phyloP scores from a whole-genome alignment of 2,329 filamentous ascomycete species.

The Aspergillus sp. region DNA sequence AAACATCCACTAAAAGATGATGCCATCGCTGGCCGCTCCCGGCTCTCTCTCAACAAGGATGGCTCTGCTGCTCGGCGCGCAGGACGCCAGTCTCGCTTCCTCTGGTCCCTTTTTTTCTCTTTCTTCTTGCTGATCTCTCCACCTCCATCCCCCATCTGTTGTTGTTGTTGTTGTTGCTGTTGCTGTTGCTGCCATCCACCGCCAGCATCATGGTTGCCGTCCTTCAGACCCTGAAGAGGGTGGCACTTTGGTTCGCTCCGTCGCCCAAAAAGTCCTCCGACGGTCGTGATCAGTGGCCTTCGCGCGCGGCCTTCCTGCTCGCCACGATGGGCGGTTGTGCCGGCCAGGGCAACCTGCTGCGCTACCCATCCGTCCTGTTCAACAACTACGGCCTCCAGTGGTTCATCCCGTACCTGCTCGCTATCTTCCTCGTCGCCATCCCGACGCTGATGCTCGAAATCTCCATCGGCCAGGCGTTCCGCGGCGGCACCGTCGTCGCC shows the following conservation, averaged over 20 bases:
- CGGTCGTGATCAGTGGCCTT: constrained; percentile 47
- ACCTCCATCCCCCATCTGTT: too few relatives aligned
- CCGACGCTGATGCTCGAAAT: constrained; percentile 49
- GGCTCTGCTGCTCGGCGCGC: too few relatives aligned
- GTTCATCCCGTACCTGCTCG: constrained; percentile 51
- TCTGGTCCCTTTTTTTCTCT: too few relatives aligned
- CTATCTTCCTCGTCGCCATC: constrained; percentile 48
- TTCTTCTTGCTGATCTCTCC: too few relatives aligned
- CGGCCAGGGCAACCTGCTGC: constrained; percentile 49
- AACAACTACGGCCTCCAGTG: constrained; percentile 53
- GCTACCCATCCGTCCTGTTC: constrained; percentile 51
- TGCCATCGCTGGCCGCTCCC: too few relatives aligned
- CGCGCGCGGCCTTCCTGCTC: constrained; percentile 46
- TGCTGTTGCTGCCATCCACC: too few relatives aligned
- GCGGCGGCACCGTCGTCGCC: constrained; percentile 47
- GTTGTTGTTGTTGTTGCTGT: too few relatives aligned
- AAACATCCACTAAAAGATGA: too few relatives aligned
- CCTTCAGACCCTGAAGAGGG: constrained; percentile 11
- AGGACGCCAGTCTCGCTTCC: too few relatives aligned
- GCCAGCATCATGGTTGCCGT: too few relatives aligned
- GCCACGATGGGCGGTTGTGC: constrained; percentile 52
- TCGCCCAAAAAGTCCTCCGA: constrained; percentile 27
- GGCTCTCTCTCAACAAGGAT: too few relatives aligned
- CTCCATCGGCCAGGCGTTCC: constrained; percentile 44
- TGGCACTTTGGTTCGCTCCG: constrained; percentile 25